Evolutionary conservation across 2,329 filamentous ascomycete species (phyloP).

Genomic region (Fusarium sambucinum): DNA sequence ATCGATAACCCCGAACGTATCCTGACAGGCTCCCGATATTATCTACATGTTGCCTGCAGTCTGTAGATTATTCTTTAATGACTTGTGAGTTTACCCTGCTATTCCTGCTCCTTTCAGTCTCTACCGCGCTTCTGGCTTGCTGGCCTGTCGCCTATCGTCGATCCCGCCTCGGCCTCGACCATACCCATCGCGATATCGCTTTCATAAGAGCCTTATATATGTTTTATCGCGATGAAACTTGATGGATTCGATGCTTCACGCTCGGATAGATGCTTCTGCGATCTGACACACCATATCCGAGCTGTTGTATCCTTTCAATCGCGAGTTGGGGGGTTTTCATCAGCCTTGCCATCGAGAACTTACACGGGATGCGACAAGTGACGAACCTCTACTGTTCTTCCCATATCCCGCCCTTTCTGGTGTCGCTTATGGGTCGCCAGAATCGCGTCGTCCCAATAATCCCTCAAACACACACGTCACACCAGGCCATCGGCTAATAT

Average conservation of each 20-base stretch:
- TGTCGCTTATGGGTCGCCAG: conserved; percentile 49
- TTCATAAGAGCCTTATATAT: conserved; percentile 45
- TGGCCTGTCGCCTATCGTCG: conserved; percentile 54
- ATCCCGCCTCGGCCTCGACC: conserved; percentile 52
- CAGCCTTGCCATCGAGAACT: conserved; percentile 64
- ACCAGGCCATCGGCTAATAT: conserved; percentile 51
- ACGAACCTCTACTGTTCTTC: conserved; percentile 51
- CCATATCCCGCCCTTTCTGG: conserved; percentile 32
- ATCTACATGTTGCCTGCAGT: conserved; percentile 50
- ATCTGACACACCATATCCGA: conserved; percentile 37
- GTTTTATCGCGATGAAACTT: conserved; percentile 44
- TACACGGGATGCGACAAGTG: conserved; percentile 59
- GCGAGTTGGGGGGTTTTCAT: conserved; percentile 54
- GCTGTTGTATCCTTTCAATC: conserved; percentile 56
- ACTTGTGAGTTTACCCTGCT: conserved; percentile 60
- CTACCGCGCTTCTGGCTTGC: conserved; percentile 51
- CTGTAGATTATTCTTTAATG: conserved; percentile 60
- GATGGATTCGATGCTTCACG: conserved; percentile 54
- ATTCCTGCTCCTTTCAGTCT: conserved; percentile 45
- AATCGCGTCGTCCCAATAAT: conserved; percentile 40
- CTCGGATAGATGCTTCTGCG: conserved; percentile 50
- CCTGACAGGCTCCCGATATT: conserved; percentile 42
- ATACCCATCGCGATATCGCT: conserved; percentile 53
- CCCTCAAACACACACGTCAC: conserved; percentile 32
- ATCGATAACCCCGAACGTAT: conserved; percentile 47